Percentiles rank a stretch among this genome's conserved stretches.
phyloP scores from a whole-genome alignment of 2,329 filamentous ascomycete species.

The Corynespora cassiicola region DNA sequence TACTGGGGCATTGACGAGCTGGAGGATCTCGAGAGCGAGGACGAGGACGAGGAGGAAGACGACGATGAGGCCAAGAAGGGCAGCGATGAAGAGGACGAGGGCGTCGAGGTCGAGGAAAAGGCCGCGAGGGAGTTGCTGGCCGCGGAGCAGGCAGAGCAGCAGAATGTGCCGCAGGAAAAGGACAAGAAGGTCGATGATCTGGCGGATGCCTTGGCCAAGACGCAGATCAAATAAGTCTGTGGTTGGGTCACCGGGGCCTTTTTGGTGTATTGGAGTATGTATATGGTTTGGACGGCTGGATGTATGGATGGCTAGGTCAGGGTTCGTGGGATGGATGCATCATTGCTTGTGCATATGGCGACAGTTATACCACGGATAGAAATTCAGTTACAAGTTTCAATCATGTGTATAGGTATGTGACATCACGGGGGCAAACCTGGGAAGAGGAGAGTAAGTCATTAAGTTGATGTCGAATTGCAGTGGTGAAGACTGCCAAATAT shows the following conservation, averaged over 20 bases:
- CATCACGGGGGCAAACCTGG: no score
- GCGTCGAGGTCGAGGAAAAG: slow-evolving; percentile 51
- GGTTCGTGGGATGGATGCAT: no score
- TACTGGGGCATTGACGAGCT: slow-evolving; percentile 65
- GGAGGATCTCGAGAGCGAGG: slow-evolving; percentile 82
- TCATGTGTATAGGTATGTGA: background rate
- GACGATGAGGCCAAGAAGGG: slow-evolving; percentile 67
- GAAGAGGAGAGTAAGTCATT: no score
- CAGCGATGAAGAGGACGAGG: slow-evolving; percentile 73
- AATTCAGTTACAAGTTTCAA: slow-evolving; percentile 2
- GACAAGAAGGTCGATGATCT: slow-evolving; percentile 83
- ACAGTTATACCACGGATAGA: slow-evolving; percentile 18
- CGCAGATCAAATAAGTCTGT: slow-evolving; percentile 49
- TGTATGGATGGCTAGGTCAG: background rate
- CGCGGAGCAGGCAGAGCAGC: slow-evolving; percentile 75
- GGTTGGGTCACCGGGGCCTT: no score
- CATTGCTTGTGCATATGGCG: slow-evolving; percentile 3
- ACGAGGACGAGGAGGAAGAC: slow-evolving; percentile 77
- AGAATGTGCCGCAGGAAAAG: slow-evolving; percentile 73
- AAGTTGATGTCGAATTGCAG: no score
- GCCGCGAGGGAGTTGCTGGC: slow-evolving; percentile 64
- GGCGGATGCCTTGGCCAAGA: slow-evolving; percentile 77
- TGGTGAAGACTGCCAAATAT: no score
- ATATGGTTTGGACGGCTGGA: background rate
- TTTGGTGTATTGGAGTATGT: slow-evolving; percentile 1